phyloP scores from a whole-genome alignment of 2,329 filamentous ascomycete genomes.

The Talaromyces atroroseus region DNA sequence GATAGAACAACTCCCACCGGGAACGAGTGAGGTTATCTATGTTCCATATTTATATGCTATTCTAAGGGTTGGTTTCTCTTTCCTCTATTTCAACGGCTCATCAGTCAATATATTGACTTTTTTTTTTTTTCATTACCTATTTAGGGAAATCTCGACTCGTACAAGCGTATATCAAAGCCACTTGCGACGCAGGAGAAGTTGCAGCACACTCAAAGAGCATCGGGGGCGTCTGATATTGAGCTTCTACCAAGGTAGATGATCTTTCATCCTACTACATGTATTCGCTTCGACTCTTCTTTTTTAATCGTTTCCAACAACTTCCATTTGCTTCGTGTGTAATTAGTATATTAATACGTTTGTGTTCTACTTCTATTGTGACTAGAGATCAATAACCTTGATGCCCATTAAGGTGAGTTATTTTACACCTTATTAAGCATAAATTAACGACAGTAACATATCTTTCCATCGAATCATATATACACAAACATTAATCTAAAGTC shows the following conservation, averaged over 20 bases:
- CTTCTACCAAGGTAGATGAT: background rate
- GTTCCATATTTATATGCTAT: conserved; percentile 29
- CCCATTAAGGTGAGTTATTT: no score
- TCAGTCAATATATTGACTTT: background rate
- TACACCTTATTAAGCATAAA: background rate
- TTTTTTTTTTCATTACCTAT: background rate
- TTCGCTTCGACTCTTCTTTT: background rate
- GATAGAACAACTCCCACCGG: conserved; percentile 12
- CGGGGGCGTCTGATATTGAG: background rate
- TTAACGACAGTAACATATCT: background rate
- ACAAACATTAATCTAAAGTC: background rate
- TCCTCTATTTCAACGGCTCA: background rate
- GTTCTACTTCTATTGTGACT: no score
- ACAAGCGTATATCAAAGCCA: conserved; percentile 14
- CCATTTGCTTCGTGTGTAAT: no score
- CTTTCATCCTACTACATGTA: background rate
- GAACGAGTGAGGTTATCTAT: conserved; percentile 26
- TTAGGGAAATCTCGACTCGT: conserved; percentile 22
- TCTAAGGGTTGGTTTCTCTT: conserved; percentile 20
- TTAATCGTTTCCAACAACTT: no score
- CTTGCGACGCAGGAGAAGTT: background rate
- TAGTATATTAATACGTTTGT: no score
- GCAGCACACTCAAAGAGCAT: background rate
- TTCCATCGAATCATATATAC: background rate
- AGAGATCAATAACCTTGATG: no score